These are phyloP conservation scores for Lasiodiplodia theobromae DNA, from an alignment of 2,329 filamentous ascomycete genomes.

Conservation along the genomic window DNA sequence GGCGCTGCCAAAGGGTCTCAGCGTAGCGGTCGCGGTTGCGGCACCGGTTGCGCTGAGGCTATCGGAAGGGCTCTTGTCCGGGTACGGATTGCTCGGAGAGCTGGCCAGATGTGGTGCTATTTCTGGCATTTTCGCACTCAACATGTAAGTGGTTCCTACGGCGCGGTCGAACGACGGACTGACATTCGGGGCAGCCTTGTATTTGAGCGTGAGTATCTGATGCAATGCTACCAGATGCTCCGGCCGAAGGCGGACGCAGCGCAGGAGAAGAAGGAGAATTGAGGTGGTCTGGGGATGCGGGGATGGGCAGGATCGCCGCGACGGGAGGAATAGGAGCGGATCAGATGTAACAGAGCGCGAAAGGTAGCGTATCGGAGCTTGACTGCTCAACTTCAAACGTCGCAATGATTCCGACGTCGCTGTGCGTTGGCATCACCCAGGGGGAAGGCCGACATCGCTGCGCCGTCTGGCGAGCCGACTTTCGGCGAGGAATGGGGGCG, in stretches of 20 bases:
- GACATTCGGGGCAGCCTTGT: constrained; percentile 32
- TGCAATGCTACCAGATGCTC: constrained; percentile 45
- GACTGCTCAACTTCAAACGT: constrained; percentile 19
- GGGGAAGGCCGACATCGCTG: constrained; percentile 22
- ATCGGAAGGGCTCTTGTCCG: constrained; percentile 37
- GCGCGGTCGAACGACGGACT: background rate
- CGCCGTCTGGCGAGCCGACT: constrained; percentile 6
- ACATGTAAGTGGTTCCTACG: constrained; percentile 44
- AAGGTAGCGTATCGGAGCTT: background rate
- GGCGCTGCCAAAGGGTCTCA: constrained; percentile 41
- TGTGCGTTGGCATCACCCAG: background rate
- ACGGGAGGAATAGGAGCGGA: background rate
- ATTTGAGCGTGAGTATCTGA: constrained; percentile 43
- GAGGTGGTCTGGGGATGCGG: background rate
- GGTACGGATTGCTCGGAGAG: constrained; percentile 52
- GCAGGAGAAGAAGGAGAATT: constrained; percentile 24
- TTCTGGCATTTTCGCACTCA: constrained; percentile 44
- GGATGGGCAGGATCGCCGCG: background rate
- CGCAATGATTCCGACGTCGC: constrained; percentile 21
- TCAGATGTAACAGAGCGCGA: background rate
- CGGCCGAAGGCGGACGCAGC: constrained; percentile 29
- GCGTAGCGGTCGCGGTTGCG: constrained; percentile 46
- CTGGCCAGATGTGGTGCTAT: constrained; percentile 47
- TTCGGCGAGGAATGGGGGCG: constrained; percentile 13
- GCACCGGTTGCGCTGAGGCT: constrained; percentile 47